Evolutionary conservation across 305 asterid genomes (phyloP), one percentile per base, ranked within the genome.

Genomic region (Fraxinus ornus): DNA sequence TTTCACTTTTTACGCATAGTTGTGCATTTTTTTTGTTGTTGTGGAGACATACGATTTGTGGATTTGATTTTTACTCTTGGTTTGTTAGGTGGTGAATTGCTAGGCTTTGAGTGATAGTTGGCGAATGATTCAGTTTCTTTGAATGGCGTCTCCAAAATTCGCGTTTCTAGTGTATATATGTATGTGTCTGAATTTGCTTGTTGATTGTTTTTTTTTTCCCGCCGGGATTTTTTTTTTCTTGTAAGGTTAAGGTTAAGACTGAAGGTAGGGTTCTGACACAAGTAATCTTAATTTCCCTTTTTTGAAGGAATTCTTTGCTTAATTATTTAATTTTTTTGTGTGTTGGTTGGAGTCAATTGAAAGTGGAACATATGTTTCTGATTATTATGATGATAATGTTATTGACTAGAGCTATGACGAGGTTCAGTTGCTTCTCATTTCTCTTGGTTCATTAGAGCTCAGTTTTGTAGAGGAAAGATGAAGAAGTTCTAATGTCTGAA

Each of bases 71-170:
- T 24, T 37, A 57, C 75, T 68, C 44, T 80, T n/a, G 26, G 66
- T 74, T 3, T 8, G 81, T 66, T 75, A 64, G 71, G 80, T 84
- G 47, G 74, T 55, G 70, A 28, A 60, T 71, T 74, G 76, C 47
- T 32, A 36, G n/a, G 79, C 13, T 68, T 28, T 68, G 75, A 68
- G 75, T 28, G 37, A 28, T 68, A 77, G 83, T 41, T 7, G 24
- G 77, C 26, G 10, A 68, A 26, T 35, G 70, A 35, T 26, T 66
- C 60, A 76, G 7, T 28, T 66, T 79, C 13, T 72, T 74, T 83
- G 49, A 36, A 64, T 35, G 82, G 41, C 57, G 44, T 78, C 71
- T 28, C 74, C 8, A 80, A 64, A 21, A 66, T n/a, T 52, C 75
- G 66, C 30, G 57, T 47, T 26, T 24, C 74, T 26, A 9, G n/a